Percentiles rank a stretch among this genome's conserved stretches.
phyloP scores from a whole-genome alignment of 2,329 filamentous ascomycete genomes.

The Sporothrix schenckii region DNA sequence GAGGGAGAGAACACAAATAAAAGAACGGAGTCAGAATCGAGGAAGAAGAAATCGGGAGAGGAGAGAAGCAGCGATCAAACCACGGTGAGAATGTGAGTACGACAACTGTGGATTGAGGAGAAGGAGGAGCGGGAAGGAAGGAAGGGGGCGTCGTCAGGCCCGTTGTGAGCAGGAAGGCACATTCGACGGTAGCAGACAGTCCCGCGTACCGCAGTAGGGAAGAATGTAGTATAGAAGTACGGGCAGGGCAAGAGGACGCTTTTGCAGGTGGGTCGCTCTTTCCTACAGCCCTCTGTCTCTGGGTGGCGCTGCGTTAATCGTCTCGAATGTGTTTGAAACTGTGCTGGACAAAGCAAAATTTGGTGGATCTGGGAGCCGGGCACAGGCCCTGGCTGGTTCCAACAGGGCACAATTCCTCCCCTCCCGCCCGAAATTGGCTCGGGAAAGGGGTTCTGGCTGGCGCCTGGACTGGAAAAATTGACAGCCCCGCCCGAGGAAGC shows the following conservation, averaged over 20 bases:
- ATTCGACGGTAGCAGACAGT: neutral
- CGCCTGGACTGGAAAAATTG: slow-evolving; percentile 4
- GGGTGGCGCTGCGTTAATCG: slow-evolving; percentile 21
- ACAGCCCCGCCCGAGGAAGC: slow-evolving; percentile 6
- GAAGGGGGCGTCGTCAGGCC: slow-evolving; percentile 13
- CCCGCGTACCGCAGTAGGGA: neutral
- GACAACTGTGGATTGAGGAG: slow-evolving; percentile 23
- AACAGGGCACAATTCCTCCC: neutral
- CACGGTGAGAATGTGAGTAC: slow-evolving; percentile 5
- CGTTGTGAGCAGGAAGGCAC: neutral
- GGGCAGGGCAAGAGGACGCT: neutral
- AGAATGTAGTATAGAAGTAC: no score
- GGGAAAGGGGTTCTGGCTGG: neutral
- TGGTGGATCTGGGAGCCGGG: neutral
- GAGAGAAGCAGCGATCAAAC: slow-evolving; percentile 19
- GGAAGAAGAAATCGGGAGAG: slow-evolving; percentile 4
- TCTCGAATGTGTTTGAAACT: slow-evolving; percentile 31
- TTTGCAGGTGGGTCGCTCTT: slow-evolving; percentile 22
- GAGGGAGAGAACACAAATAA: neutral
- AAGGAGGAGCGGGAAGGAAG: slow-evolving; percentile 9
- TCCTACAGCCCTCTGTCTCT: neutral
- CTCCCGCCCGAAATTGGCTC: slow-evolving; percentile 9
- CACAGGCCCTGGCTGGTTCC: neutral
- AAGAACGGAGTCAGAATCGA: neutral
- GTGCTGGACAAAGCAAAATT: slow-evolving; percentile 16